Percentiles rank a stretch among this genome's conserved stretches.
phyloP scores from a whole-genome alignment of 2,329 filamentous ascomycete genomes.

The Colletotrichum zoysiae region DNA sequence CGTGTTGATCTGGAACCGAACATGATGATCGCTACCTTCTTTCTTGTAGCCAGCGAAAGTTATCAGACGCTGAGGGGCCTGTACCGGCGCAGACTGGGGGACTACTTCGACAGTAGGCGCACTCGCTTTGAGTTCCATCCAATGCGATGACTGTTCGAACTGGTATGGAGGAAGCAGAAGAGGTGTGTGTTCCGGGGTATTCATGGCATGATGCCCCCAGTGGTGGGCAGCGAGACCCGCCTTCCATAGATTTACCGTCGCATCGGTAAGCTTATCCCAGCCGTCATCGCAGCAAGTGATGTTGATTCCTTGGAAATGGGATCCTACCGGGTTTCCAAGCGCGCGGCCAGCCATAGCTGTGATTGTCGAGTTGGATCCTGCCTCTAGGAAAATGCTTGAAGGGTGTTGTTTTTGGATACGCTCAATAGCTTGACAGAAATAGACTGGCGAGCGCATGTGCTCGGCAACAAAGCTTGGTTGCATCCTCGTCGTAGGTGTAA shows the following conservation, averaged over 20 bases:
- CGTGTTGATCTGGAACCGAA: background rate
- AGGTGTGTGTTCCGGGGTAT: conserved; percentile 44
- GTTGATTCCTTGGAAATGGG: background rate
- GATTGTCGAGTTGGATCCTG: conserved; percentile 54
- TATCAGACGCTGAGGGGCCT: background rate
- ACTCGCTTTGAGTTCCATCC: conserved; percentile 52
- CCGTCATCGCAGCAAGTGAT: background rate
- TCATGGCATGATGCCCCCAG: conserved; percentile 26
- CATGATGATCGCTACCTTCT: background rate
- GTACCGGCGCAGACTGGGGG: conserved; percentile 35
- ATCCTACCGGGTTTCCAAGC: conserved; percentile 29
- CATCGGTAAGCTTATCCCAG: background rate
- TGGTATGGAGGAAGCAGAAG: conserved; percentile 57
- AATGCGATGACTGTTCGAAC: conserved; percentile 56
- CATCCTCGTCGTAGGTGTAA: no score
- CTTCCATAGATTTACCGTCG: conserved; percentile 1
- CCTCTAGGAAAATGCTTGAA: conserved; percentile 54
- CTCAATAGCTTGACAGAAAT: conserved; percentile 57
- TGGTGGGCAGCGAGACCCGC: background rate
- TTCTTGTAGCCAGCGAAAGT: background rate
- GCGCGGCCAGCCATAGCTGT: conserved; percentile 51
- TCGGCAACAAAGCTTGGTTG: conserved; percentile 45
- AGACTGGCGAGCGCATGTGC: conserved; percentile 60
- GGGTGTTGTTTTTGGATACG: conserved; percentile 51
- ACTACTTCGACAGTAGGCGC: conserved; percentile 49